Base-by-base conservation (phyloP, 495 filamentous ascomycete genomes). In the Podospora tetraspora region DNA sequence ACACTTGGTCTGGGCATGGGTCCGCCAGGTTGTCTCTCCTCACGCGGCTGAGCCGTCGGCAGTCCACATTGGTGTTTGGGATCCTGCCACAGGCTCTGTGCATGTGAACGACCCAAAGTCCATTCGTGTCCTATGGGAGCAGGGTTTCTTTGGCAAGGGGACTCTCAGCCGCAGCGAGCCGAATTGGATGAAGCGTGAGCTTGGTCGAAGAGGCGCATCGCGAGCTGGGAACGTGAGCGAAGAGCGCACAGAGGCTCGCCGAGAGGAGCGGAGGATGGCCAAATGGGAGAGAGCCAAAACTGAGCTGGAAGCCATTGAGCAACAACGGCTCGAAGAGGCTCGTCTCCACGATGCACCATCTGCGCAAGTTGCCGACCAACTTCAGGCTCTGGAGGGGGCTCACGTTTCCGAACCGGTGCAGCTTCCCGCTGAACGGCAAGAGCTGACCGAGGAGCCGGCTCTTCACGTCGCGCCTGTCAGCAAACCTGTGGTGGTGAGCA, bases 121-220 rank as follows among this genome's bases (percentile, higher is more conserved):
- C 2, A 89, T 96, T 61, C 85, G 89, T 52, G 91, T 89, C 10
- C 80, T 99, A 29, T 99, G 95, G 95, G 90, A 97, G 76, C 89
- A 92, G 75, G 95, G 95, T 1, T 98, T 98, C 79, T 99, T 92
- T 77, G 95, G 95, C 58, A 97, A 97, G 78, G 95, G 95, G 61
- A 92, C 81, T 64, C 82, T 98, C 68, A 97, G 93, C 77, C 88
- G 95, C 71, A 97, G 92, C 79, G 94, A 98, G 76, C 95, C 94
- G 3, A 92, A 87, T 66, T 99, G 95, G 95, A 77, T 97, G 63
- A 90, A 90, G 62, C 83, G 91, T 62, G 92, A 97, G 75, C 91
- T 90, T 73, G 86, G 86, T 62, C 84, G 88, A 68, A 82, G 86
- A 58, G 92, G 91, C 4, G 70, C 88, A 12, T 78, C 85, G 30